Evolutionary conservation across 768 basidiomycete species (phyloP), one percentile per base, ranked within the genome.

Genomic region (Lentinula boryana): DNA sequence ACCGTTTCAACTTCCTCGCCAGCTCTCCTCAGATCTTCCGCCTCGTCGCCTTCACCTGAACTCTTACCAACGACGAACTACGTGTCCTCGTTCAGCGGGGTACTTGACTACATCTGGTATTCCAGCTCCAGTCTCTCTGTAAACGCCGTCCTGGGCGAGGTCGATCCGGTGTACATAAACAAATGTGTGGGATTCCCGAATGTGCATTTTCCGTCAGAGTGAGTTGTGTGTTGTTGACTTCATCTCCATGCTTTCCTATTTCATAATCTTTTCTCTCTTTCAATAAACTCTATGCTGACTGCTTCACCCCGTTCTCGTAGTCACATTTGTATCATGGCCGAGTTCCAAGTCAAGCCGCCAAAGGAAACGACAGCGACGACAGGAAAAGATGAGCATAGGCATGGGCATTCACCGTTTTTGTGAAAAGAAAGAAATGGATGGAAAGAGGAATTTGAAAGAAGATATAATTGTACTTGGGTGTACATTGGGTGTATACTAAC

Each of bases 131-230:
- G 85, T 62, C 65, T 98, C 54, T 79, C 82, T 9, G 86, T 91
- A 31, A 94, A 88, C 63, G 86, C 87, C 21, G 85, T 96, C n/a
- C 78, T 98, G 48, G 91, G 91, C 13, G 93, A 90, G 71, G 87
- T 98, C 61, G 95, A 98, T 70, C 80, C 79, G 67, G 70, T 70
- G 27, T 99, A 99, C 77, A 71, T 98, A 70, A 86, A 89, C 64
- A 93, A 93, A 76, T 85, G 85, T 16, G 96, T 98, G 49, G 97
- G 97, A 40, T 98, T 98, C 81, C 97, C 97, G 32, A 95, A 98
- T 72, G 84, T 87, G 1, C 93, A 98, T 70, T 97, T 95, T 81
- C 94, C 96, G 23, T 95, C 94, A 62, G 95, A 98, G 95, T 98
- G 74, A 70, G 93, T 60, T 63, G 63, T 31, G 27, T 33, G 8